Base-by-base conservation (phyloP, 352 stramenopile genomes). In the Phytophthora melonis region DNA sequence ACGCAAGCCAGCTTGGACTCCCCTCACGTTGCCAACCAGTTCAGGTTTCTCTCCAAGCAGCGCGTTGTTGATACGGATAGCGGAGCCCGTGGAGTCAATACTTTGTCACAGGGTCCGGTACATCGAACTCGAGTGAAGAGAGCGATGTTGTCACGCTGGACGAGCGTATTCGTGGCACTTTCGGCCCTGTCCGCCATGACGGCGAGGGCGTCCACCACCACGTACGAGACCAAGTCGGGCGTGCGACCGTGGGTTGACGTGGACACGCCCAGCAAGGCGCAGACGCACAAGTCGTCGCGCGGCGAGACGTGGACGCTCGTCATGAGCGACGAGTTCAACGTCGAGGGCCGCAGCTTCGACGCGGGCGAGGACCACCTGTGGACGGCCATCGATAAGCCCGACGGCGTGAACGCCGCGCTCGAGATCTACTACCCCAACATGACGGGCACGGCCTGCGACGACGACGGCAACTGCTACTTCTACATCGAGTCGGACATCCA, bases 361-460 rank as follows among this genome's bases (percentile, higher is more conserved):
- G 89, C 98, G 50, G 97, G 97, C n/a, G 70, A 90, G 16, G 97
- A 99, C 82, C 94, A 98, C 50, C 77, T 95, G 41, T 99, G 97
- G 97, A 99, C 94, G 36, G 92, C 84, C 27, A 66, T 94, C 47
- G 69, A 93, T 18, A 91, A 89, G 41, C 81, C 88, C 2, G 88
- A 95, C 60, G 87, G 86, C 16, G 86, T 93, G 32, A 93, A 95
- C 69, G 78, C 74, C 43, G 88, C 88, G 19, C 68, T 95, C 9
- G 84, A 93, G 56, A 66, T 89, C 34, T 93, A 93, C 70, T 81
- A 78, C 52, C 85, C 88, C 58, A 92, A 93, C 60, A 95, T 93
- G 82, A 90, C 84, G 1, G 69, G 76, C 13, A 93, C 86, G 9
- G 66, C 73, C 47, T 92, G 79, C 41, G 87, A 93, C 21, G 67